These are phyloP conservation scores for Xerocomellus chrysenteron DNA, from an alignment of 768 basidiomycete species.

Conservation along the genomic window DNA sequence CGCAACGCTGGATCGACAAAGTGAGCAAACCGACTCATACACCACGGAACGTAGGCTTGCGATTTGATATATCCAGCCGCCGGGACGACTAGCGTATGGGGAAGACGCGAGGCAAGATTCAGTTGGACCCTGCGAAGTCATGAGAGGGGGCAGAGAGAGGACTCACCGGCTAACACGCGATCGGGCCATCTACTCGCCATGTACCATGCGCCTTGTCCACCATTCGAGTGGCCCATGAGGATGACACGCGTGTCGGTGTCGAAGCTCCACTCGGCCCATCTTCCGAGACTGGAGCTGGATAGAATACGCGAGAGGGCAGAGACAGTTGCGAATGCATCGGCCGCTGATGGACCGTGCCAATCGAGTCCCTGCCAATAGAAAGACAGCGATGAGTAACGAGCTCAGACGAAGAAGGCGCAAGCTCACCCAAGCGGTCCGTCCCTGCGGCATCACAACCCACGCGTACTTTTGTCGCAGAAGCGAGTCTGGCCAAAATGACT, in stretches of 20 bases:
- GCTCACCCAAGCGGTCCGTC: conserved; percentile 78
- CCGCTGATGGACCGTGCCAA: conserved; percentile 85
- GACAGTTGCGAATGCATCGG: conserved; percentile 65
- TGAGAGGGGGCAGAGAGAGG: neutral
- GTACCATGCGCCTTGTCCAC: conserved; percentile 89
- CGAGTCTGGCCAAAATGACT: conserved; percentile 61
- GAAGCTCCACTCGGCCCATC: conserved; percentile 45
- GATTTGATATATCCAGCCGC: conserved; percentile 87
- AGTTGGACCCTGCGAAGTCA: neutral
- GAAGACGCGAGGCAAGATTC: neutral
- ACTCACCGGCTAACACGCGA: conserved; percentile 58
- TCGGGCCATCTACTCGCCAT: conserved; percentile 77
- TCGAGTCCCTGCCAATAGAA: conserved; percentile 67
- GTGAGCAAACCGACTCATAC: conserved; percentile 69
- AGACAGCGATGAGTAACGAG: neutral
- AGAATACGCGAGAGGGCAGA: conserved; percentile 55
- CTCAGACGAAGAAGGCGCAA: neutral
- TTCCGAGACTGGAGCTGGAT: conserved; percentile 20
- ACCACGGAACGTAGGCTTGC: conserved; percentile 78
- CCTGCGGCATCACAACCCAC: conserved; percentile 84
- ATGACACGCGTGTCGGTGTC: conserved; percentile 44
- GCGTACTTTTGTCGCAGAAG: conserved; percentile 56
- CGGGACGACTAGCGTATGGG: conserved; percentile 53
- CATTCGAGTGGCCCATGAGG: conserved; percentile 92
- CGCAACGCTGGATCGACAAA: conserved; percentile 75